Percentiles rank a stretch among this genome's conserved stretches.
Evolutionary conservation across 1,139 yeast genomes (phyloP).

Genomic region (Nakaseomyces sp.): DNA sequence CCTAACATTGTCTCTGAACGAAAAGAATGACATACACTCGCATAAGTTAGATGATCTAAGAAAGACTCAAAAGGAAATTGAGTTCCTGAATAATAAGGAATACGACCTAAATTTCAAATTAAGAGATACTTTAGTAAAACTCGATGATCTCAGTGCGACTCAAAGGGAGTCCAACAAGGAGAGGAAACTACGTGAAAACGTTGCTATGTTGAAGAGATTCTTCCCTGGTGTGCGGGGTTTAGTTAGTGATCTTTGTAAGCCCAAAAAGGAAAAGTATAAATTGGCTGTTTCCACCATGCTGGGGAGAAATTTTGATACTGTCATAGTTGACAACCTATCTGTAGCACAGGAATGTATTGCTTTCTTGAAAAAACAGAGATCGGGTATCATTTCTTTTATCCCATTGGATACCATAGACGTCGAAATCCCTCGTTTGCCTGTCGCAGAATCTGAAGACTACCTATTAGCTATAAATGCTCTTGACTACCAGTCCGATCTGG

Average conservation of each 20-base stretch:
- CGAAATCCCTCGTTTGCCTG: conserved; percentile 33
- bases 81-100: conserved; percentile 36
- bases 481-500: conserved; percentile 58
- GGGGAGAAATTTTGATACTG: conserved; percentile 73
- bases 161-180: conserved; percentile 71
- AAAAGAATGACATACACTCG: conserved; percentile 39
- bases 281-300: conserved; percentile 69
- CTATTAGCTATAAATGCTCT: conserved; percentile 55
- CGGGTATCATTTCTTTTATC: conserved; percentile 79
- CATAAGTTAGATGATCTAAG: conserved; percentile 36
- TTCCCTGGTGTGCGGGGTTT: conserved; percentile 80
- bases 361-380: conserved; percentile 74
- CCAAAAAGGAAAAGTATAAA: conserved; percentile 67
- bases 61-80: conserved; percentile 28
- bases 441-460: conserved; percentile 20
- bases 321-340: conserved; percentile 67
- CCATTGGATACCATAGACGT: conserved; percentile 80
- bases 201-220: conserved; percentile 54
- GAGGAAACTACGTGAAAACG: conserved; percentile 60
- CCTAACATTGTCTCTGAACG: conserved; percentile 35
- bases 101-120: conserved; percentile 49
- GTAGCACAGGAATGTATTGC: conserved; percentile 80
- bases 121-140: conserved; percentile 48
- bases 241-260: conserved; percentile 71
- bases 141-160: conserved; percentile 67